Conservation (phyloP, 192 early-diverging fungal species). For the Podila verticillata region DNA sequence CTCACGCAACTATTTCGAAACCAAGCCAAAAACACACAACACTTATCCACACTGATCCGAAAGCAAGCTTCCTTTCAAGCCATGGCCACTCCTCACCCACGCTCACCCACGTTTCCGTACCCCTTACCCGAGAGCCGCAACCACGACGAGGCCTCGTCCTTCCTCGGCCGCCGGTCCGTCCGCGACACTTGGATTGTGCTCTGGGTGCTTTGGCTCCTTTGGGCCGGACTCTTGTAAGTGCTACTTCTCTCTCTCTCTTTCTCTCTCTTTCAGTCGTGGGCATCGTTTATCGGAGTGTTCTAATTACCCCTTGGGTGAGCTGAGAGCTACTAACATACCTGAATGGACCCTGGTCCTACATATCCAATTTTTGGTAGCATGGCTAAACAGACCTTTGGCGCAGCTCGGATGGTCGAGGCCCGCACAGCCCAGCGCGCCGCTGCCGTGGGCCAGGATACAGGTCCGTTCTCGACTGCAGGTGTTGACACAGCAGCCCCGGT, state of each 20-base stretch:
- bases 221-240: conserved; percentile 42
- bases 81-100: too few species aligned
- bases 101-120: too few species aligned
- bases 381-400: conserved; percentile 3
- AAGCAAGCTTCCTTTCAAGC: too few species aligned
- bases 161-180: conserved; percentile 21
- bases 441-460: neutral
- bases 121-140: too few species aligned
- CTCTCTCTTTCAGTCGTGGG: neutral
- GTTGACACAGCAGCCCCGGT: neutral
- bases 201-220: conserved; percentile 35
- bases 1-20: neutral
- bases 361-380: too few species aligned
- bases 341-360: too few species aligned
- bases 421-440: neutral
- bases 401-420: neutral
- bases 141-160: neutral
- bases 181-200: conserved; percentile 46
- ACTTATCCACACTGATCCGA: too few species aligned
- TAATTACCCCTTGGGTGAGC: neutral
- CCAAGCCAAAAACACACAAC: too few species aligned
- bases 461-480: neutral
- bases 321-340: too few species aligned
- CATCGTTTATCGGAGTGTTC: too few species aligned
- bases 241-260: neutral